Percentiles rank a stretch among this genome's conserved stretches.
phyloP scores from a whole-genome alignment of 345 rosid genomes.

The Mercurialis annua region DNA sequence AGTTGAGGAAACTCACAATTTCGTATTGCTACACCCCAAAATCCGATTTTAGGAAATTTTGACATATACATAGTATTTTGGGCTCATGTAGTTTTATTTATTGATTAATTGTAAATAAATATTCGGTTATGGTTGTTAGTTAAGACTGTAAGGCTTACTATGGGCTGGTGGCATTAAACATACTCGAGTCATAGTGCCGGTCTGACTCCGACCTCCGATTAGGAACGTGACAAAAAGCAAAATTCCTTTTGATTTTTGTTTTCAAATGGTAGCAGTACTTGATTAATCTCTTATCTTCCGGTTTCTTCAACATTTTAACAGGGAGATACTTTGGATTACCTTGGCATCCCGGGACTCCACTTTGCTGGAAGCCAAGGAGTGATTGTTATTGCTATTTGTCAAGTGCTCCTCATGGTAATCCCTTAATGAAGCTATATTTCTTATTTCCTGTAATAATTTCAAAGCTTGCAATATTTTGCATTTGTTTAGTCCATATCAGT shows the following conservation, averaged over 20 bases:
- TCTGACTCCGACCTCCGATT: too few species aligned
- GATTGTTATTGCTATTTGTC: constrained; percentile 78
- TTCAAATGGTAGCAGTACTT: not conserved
- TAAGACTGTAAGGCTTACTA: too few species aligned
- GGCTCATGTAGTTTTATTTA: too few species aligned
- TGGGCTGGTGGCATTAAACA: too few species aligned
- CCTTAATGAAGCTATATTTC: not conserved
- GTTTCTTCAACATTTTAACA: constrained; percentile 21
- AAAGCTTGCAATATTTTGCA: not conserved
- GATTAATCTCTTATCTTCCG: not conserved
- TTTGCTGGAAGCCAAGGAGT: constrained; percentile 96
- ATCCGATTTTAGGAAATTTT: too few species aligned
- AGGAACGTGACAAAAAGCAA: too few species aligned
- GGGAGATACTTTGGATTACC: constrained; percentile 94
- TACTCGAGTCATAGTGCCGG: too few species aligned
- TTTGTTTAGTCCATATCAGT: not conserved
- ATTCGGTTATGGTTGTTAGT: too few species aligned
- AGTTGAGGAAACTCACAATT: too few species aligned
- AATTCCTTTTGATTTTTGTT: not conserved
- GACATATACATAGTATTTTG: too few species aligned
- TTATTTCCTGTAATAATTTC: not conserved
- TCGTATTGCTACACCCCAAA: too few species aligned
- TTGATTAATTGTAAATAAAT: too few species aligned
- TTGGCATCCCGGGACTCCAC: constrained; percentile 91
- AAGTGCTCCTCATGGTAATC: constrained; percentile 78